A percentile compares a stretch with the other conserved stretches of the same genome.
Evolutionary conservation across 768 basidiomycete species (phyloP).

Genomic region (Lactarius quietus): DNA sequence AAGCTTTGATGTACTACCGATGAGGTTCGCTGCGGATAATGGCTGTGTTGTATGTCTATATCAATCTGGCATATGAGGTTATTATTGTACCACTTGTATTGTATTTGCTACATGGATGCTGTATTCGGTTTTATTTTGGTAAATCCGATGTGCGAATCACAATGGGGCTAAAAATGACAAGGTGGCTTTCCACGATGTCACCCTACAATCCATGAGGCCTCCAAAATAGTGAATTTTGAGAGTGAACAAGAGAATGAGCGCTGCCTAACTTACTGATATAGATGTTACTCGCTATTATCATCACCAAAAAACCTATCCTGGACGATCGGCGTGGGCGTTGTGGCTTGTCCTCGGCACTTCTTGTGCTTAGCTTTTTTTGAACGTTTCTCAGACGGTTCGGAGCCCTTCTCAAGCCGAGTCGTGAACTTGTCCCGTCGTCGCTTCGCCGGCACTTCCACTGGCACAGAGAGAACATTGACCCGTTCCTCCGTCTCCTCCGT

Average conservation of each 20-base stretch:
- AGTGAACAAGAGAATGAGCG: too few relatives aligned
- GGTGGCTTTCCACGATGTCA: background rate
- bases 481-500: background rate
- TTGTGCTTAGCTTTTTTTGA: conserved; percentile 2
- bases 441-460: background rate
- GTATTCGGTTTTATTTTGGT: background rate
- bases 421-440: background rate
- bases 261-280: background rate
- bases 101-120: background rate
- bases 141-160: background rate
- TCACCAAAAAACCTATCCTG: conserved; percentile 13
- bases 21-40: conserved; percentile 17
- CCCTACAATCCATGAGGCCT: background rate
- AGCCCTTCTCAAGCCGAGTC: background rate
- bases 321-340: background rate
- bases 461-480: background rate
- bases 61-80: background rate
- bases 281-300: conserved; percentile 2
- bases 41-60: conserved; percentile 29
- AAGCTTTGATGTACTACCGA: conserved; percentile 26
- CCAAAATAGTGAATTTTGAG: background rate
- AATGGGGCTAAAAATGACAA: background rate
- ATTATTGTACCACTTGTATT: background rate
- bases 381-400: background rate
- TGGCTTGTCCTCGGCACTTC: background rate